A percentile compares a stretch with the other conserved stretches of the same genome.
phyloP scores from a whole-genome alignment of 345 rosid genomes.

The Rhodamnia argentea region DNA sequence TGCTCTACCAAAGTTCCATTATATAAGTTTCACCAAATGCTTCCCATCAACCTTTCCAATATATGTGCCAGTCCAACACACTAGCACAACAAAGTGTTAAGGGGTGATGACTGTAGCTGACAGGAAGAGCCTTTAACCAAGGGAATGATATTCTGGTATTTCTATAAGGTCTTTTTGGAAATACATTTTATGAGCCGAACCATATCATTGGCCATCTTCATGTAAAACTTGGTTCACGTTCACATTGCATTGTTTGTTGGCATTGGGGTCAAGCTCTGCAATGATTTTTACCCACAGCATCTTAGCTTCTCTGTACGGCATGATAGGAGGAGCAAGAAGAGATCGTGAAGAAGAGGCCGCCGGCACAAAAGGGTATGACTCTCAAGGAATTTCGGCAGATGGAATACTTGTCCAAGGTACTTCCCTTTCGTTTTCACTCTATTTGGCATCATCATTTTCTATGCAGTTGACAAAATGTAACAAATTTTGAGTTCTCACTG shows the following conservation, averaged over 20 bases:
- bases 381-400: constrained; percentile 66
- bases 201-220: background rate
- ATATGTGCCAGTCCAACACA: background rate
- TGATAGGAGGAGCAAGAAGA: constrained; percentile 62
- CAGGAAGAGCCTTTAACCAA: background rate
- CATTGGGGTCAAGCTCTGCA: background rate
- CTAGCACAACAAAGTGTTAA: background rate
- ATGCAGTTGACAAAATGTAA: background rate
- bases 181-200: background rate
- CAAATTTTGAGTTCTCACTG: background rate
- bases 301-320: background rate
- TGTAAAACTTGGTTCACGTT: background rate
- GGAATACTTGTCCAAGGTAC: constrained; percentile 69
- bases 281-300: background rate
- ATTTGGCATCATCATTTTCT: background rate
- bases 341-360: constrained; percentile 28
- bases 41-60: background rate
- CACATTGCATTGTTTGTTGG: background rate
- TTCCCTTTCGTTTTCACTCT: background rate
- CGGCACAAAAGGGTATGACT: constrained; percentile 37
- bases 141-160: background rate
- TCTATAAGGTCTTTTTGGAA: background rate
- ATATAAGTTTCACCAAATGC: background rate
- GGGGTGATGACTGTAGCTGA: background rate
- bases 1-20: background rate